Evolutionary conservation across 352 stramenopile species (phyloP).

Genomic region (Globisporangium canariense): DNA sequence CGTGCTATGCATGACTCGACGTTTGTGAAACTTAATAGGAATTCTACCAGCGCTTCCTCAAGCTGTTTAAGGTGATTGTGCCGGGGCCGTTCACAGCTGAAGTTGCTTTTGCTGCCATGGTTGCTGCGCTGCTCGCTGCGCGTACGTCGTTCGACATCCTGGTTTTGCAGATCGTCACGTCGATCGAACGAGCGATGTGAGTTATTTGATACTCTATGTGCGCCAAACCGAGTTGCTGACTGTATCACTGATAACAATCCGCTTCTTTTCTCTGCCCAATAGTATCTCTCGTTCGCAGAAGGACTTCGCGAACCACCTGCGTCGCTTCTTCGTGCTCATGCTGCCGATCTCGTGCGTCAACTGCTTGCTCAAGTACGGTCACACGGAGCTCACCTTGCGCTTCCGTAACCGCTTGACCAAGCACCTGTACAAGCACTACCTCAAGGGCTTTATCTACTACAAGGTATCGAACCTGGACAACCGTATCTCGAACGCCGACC

Average conservation of each 20-base stretch:
- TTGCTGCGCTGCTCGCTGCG: constrained; percentile 55
- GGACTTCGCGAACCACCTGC: constrained; percentile 62
- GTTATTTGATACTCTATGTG: constrained; percentile 4
- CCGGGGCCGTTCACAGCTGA: constrained; percentile 65
- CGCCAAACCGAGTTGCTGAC: no score
- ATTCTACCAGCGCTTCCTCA: constrained; percentile 59
- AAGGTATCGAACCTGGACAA: constrained; percentile 89
- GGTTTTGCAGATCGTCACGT: constrained; percentile 72
- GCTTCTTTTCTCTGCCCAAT: not conserved
- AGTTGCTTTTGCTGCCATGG: constrained; percentile 59
- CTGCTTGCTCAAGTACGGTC: constrained; percentile 76
- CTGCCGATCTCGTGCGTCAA: constrained; percentile 79
- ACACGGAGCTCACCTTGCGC: constrained; percentile 76
- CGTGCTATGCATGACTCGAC: not conserved
- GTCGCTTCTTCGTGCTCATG: constrained; percentile 76
- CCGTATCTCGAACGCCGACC: constrained; percentile 85
- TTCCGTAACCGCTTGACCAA: constrained; percentile 80
- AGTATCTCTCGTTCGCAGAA: constrained; percentile 65
- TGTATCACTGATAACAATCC: not conserved
- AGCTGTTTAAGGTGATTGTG: constrained; percentile 72
- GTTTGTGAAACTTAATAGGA: constrained; percentile 22
- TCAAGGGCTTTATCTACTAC: constrained; percentile 89
- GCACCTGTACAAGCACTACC: constrained; percentile 82
- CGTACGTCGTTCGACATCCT: constrained; percentile 80
- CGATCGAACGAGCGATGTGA: constrained; percentile 71